These are phyloP conservation scores for Cyclotella baltica DNA, from an alignment of 108 stramenopile genomes.

Conservation along the genomic window DNA sequence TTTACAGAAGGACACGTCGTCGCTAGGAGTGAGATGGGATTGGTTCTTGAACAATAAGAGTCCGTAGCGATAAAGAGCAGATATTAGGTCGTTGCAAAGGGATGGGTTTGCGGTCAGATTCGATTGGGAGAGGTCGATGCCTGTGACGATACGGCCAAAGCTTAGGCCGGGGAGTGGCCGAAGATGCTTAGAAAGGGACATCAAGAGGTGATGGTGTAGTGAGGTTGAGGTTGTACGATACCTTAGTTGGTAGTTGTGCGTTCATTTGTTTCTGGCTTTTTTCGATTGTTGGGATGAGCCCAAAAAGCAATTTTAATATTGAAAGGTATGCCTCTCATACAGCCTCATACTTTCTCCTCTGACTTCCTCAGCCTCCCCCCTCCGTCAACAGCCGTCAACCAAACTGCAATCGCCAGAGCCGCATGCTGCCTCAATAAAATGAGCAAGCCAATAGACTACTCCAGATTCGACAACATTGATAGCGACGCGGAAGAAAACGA, in stretches of 20 bases:
- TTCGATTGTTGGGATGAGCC: no score
- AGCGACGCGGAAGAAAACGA: conserved; percentile 32
- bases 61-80: conserved; percentile 7
- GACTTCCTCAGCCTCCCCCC: no score
- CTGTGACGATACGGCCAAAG: conserved; percentile 24
- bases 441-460: conserved; percentile 81
- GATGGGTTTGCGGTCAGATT: conserved; percentile 6
- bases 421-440: no score
- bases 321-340: no score
- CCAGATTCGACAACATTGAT: conserved; percentile 79
- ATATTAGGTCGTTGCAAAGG: background rate
- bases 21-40: conserved; percentile 9
- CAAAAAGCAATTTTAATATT: no score
- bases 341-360: no score
- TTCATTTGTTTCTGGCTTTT: no score
- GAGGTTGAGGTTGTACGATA: no score
- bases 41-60: conserved; percentile 15
- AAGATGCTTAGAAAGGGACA: background rate
- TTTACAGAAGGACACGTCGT: conserved; percentile 14
- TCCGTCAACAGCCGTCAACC: no score
- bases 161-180: conserved; percentile 1
- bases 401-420: no score
- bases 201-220: no score
- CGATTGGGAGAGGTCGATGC: conserved; percentile 16
- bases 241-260: no score